Conservation (phyloP, 2,329 filamentous ascomycete species). For the Fusarium sp. region DNA sequence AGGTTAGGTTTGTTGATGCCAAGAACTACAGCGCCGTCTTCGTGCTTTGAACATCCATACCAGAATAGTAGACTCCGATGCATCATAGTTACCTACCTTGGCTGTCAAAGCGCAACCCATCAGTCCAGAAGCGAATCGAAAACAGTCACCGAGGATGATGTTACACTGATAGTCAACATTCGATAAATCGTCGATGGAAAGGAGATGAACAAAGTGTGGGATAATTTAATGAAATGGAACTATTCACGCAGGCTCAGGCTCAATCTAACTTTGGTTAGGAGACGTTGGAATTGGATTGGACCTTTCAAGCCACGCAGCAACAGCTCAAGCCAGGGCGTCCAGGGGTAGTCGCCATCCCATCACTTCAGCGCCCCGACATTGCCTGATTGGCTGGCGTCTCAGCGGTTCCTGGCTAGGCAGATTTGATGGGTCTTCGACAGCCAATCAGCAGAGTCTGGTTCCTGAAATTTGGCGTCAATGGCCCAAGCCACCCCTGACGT, state of each 20-base stretch:
- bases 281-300: constrained; percentile 16
- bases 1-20: background rate
- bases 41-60: background rate
- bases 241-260: constrained; percentile 1
- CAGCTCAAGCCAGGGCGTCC: constrained; percentile 6
- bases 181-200: constrained; percentile 9
- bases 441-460: constrained; percentile 44
- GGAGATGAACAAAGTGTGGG: constrained; percentile 22
- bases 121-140: background rate
- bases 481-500: constrained; percentile 27
- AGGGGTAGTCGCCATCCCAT: too few species aligned
- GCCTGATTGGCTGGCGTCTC: constrained; percentile 35
- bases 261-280: constrained; percentile 10
- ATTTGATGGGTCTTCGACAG: constrained; percentile 7
- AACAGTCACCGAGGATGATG: constrained; percentile 8
- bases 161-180: constrained; percentile 1
- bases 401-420: constrained; percentile 48
- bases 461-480: constrained; percentile 43
- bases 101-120: background rate
- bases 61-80: background rate
- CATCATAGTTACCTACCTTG: background rate
- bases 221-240: constrained; percentile 37
- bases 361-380: constrained; percentile 17
- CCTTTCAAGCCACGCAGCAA: constrained; percentile 19
- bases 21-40: background rate